Conservation (phyloP, 495 filamentous ascomycete genomes). For the Penicillium coprophilum region DNA sequence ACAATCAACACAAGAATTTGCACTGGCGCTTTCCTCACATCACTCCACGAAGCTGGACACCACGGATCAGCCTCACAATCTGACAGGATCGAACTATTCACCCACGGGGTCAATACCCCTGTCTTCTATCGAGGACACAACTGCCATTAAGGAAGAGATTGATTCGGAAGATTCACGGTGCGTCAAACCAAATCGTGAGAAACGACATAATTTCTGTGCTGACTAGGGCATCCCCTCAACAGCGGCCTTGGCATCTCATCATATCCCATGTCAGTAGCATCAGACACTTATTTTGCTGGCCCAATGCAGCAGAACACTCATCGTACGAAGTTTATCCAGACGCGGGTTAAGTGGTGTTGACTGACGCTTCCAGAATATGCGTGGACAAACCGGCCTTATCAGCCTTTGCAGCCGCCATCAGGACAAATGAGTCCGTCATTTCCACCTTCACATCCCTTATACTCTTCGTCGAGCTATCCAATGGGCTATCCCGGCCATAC, state of each 20-base stretch:
- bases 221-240: conserved; percentile 9
- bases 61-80: conserved; percentile 12
- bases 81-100: conserved; percentile 11
- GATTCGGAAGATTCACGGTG: conserved; percentile 13
- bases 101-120: conserved; percentile 11
- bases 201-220: not conserved
- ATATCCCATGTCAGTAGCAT: conserved; percentile 31
- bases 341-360: not conserved
- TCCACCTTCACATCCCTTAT: conserved; percentile 19
- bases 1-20: conserved; percentile 13
- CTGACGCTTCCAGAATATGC: conserved; percentile 25
- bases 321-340: conserved; percentile 13
- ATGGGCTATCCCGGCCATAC: conserved; percentile 20
- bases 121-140: conserved; percentile 11
- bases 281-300: conserved; percentile 28
- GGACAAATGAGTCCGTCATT: conserved; percentile 23
- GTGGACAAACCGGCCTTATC: conserved; percentile 28
- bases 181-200: conserved; percentile 1
- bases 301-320: conserved; percentile 30
- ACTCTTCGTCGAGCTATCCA: conserved; percentile 18
- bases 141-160: conserved; percentile 11
- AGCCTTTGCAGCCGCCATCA: conserved; percentile 19
- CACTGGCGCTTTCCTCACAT: conserved; percentile 11
- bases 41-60: conserved; percentile 18
- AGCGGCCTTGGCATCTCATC: conserved; percentile 25